Evolutionary conservation across 1,284 basidiomycete species (phyloP).

Genomic region (Rhodotorula sp.): DNA sequence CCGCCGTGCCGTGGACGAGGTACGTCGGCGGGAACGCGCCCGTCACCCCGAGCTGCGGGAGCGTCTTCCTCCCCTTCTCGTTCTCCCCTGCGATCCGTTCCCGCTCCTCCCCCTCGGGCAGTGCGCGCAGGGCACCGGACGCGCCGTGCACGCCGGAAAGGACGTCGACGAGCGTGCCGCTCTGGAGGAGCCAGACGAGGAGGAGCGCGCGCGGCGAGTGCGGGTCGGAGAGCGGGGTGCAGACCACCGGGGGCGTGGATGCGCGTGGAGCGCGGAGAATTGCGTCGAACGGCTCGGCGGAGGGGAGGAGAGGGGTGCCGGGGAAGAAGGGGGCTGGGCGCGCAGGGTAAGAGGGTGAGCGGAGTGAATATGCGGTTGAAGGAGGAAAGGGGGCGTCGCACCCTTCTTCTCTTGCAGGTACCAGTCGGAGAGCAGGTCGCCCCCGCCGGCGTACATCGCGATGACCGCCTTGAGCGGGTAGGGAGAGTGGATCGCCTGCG

Average conservation of each 20-base stretch:
- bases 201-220: not conserved
- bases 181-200: conserved; percentile 13
- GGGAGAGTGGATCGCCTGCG: conserved; percentile 1
- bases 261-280: not conserved
- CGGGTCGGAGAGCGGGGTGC: not conserved
- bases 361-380: too few species aligned
- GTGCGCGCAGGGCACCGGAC: not conserved
- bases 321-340: conserved; percentile 6
- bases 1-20: conserved; percentile 6
- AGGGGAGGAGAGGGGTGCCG: not conserved
- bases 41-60: not conserved
- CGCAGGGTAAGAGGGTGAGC: too few species aligned
- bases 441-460: conserved; percentile 7
- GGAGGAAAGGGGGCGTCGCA: not conserved
- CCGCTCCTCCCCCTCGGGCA: not conserved
- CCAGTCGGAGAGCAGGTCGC: conserved; percentile 19
- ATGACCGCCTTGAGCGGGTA: conserved; percentile 4
- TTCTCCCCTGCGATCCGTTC: not conserved
- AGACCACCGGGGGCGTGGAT: not conserved
- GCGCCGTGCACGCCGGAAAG: not conserved
- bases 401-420: conserved; percentile 14
- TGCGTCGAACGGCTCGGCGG: not conserved
- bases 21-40: conserved; percentile 2
- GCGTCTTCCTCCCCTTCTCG: not conserved
- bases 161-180: conserved; percentile 7